phyloP scores from a whole-genome alignment of 331 rosid genomes.

The Saraca asoca region DNA sequence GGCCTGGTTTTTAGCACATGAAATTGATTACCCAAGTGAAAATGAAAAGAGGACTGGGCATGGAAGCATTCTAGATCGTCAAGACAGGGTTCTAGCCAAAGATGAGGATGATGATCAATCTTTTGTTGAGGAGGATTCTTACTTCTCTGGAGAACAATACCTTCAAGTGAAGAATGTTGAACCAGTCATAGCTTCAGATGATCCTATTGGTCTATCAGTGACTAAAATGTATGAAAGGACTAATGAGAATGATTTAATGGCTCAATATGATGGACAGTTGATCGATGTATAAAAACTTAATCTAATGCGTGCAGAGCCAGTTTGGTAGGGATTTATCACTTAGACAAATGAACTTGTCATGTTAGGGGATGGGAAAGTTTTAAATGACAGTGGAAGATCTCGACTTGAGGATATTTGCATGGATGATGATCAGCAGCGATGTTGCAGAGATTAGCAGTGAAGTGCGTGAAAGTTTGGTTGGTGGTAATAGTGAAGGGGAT shows the following conservation, averaged over 20 bases:
- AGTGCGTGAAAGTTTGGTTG: slow-evolving; percentile 84
- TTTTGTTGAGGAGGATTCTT: slow-evolving; percentile 95
- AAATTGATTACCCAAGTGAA: too few species aligned
- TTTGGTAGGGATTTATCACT: slow-evolving; percentile 96
- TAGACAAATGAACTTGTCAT: slow-evolving; percentile 75
- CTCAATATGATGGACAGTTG: slow-evolving; percentile 85
- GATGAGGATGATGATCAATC: too few species aligned
- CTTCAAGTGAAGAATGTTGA: slow-evolving; percentile 72
- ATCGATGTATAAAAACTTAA: slow-evolving; percentile 84
- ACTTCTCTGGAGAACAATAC: slow-evolving; percentile 86
- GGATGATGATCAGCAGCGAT: slow-evolving; percentile 87
- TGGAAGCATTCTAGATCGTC: too few species aligned
- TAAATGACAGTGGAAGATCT: slow-evolving; percentile 65
- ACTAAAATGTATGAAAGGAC: slow-evolving; percentile 73
- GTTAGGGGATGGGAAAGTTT: slow-evolving; percentile 69
- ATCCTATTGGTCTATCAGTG: slow-evolving; percentile 66
- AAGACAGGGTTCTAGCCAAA: too few species aligned
- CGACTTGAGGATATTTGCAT: slow-evolving; percentile 61
- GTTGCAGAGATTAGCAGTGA: slow-evolving; percentile 85
- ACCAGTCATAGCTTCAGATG: slow-evolving; percentile 62
- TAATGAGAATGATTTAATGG: slow-evolving; percentile 67
- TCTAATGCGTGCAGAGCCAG: slow-evolving; percentile 90
- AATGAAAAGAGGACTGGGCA: too few species aligned
- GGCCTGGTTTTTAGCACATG: slow-evolving; percentile 97
- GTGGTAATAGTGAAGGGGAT: slow-evolving; percentile 86